Evolutionary conservation across 495 filamentous ascomycete species (phyloP).

Genomic region (Bacidia gigantensis): DNA sequence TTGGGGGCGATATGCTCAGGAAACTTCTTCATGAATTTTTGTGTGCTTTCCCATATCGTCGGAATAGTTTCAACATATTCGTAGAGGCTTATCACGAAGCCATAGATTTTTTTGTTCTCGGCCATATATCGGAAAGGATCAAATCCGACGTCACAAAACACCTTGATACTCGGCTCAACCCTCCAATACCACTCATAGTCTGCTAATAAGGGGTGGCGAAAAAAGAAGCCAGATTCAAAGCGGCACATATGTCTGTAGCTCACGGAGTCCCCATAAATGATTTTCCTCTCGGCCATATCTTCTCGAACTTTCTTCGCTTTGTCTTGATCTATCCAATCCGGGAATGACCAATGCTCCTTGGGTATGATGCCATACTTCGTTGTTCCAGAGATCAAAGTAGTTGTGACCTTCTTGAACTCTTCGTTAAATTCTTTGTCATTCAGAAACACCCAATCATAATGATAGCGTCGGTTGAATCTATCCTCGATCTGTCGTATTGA

Average conservation of each 20-base stretch:
- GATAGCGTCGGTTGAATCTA: slow-evolving; percentile 86
- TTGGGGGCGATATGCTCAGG: slow-evolving; percentile 73
- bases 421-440: slow-evolving; percentile 91
- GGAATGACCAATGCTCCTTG: slow-evolving; percentile 82
- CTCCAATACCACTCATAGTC: slow-evolving; percentile 92
- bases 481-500: slow-evolving; percentile 94
- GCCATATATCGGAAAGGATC: slow-evolving; percentile 82
- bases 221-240: slow-evolving; percentile 89
- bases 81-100: slow-evolving; percentile 78
- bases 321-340: slow-evolving; percentile 72
- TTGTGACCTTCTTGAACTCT: slow-evolving; percentile 82
- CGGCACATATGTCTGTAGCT: slow-evolving; percentile 92
- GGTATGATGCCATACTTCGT: slow-evolving; percentile 80
- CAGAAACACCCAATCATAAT: slow-evolving; percentile 98
- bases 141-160: slow-evolving; percentile 72
- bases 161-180: slow-evolving; percentile 77
- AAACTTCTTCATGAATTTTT: slow-evolving; percentile 77
- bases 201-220: slow-evolving; percentile 65
- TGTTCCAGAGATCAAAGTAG: slow-evolving; percentile 74
- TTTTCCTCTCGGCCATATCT: slow-evolving; percentile 71
- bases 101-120: slow-evolving; percentile 82
- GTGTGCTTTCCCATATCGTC: slow-evolving; percentile 84
- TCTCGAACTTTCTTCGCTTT: slow-evolving; percentile 67
- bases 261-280: slow-evolving; percentile 89
- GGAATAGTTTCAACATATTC: slow-evolving; percentile 95